Evolutionary conservation across 2,329 filamentous ascomycete genomes (phyloP).

Genomic region (Fusarium miscanthi): DNA sequence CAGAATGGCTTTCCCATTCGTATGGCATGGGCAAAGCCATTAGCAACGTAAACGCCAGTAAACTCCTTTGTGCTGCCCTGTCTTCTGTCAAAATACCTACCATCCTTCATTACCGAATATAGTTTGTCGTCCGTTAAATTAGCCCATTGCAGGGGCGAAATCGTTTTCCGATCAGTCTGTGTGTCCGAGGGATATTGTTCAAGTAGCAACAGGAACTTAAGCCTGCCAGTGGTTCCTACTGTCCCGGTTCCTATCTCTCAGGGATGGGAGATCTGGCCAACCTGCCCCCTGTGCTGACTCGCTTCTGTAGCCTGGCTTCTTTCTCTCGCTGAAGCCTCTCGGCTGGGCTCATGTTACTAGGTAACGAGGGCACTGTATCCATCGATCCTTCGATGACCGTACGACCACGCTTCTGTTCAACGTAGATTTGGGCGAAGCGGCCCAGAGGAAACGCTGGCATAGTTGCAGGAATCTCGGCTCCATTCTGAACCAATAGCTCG

Average conservation of each 20-base stretch:
- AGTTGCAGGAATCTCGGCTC: conserved; percentile 82
- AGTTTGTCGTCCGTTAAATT: conserved; percentile 29
- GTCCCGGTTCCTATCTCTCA: conserved; percentile 64
- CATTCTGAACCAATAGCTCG: conserved; percentile 92
- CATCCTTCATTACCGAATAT: conserved; percentile 36
- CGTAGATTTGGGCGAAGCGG: conserved; percentile 80
- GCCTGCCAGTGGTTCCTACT: conserved; percentile 54
- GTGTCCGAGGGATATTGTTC: conserved; percentile 46
- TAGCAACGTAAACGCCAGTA: conserved; percentile 35
- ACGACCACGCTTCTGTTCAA: conserved; percentile 78
- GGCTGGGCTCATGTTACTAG: conserved; percentile 55
- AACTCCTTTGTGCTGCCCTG: conserved; percentile 41
- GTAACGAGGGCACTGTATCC: conserved; percentile 73
- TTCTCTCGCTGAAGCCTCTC: conserved; percentile 70
- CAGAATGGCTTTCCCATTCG: conserved; percentile 6
- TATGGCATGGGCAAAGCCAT: conserved; percentile 22
- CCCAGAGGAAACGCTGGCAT: conserved; percentile 87
- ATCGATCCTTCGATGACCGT: conserved; percentile 54
- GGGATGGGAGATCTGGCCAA: conserved; percentile 74
- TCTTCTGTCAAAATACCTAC: conserved; percentile 38
- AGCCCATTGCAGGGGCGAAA: conserved; percentile 8
- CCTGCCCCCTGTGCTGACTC: conserved; percentile 80
- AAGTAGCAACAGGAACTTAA: conserved; percentile 53
- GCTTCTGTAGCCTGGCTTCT: conserved; percentile 78
- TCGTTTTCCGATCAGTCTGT: conserved; percentile 37